These are phyloP conservation scores for Zalaria obscura DNA, from an alignment of 2,329 filamentous ascomycete genomes.

Conservation along the genomic window DNA sequence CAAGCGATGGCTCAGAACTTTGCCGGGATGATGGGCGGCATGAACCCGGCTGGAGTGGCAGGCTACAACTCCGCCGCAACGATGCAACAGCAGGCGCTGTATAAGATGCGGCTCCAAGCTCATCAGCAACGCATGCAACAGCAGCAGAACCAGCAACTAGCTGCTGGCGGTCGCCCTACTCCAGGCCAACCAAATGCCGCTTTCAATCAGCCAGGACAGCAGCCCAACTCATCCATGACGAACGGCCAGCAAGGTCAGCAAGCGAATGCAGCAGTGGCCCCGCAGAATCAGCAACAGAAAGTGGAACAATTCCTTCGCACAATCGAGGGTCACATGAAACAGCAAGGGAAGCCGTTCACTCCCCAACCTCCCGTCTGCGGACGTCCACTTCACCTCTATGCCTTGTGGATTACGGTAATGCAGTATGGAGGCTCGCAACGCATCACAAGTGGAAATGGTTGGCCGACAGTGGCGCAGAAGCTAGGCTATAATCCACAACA, in stretches of 20 bases:
- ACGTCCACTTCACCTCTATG: slow-evolving; percentile 58
- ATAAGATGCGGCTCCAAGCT: slow-evolving; percentile 73
- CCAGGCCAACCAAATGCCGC: slow-evolving; percentile 1
- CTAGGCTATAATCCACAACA: slow-evolving; percentile 27
- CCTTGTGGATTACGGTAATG: slow-evolving; percentile 64
- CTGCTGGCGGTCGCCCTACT: slow-evolving; percentile 10
- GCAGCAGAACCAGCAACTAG: slow-evolving; percentile 20
- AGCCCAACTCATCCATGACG: slow-evolving; percentile 6
- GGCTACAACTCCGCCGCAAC: slow-evolving; percentile 23
- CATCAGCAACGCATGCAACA: slow-evolving; percentile 48
- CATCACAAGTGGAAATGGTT: slow-evolving; percentile 55
- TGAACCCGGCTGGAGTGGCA: slow-evolving; percentile 17
- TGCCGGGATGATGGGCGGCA: slow-evolving; percentile 8
- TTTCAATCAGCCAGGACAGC: slow-evolving; percentile 4
- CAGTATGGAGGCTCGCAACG: slow-evolving; percentile 66
- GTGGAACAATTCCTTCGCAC: slow-evolving; percentile 44
- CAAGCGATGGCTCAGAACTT: slow-evolving; percentile 22
- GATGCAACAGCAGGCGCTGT: slow-evolving; percentile 44
- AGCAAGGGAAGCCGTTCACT: slow-evolving; percentile 60
- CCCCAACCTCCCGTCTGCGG: slow-evolving; percentile 59
- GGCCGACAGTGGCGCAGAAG: slow-evolving; percentile 53
- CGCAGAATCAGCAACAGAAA: slow-evolving; percentile 10
- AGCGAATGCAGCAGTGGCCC: slow-evolving; percentile 8
- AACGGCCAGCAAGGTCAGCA: slow-evolving; percentile 12
- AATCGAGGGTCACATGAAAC: slow-evolving; percentile 62